phyloP scores from a whole-genome alignment of 306 rosid species.

The Lablab purpureus region DNA sequence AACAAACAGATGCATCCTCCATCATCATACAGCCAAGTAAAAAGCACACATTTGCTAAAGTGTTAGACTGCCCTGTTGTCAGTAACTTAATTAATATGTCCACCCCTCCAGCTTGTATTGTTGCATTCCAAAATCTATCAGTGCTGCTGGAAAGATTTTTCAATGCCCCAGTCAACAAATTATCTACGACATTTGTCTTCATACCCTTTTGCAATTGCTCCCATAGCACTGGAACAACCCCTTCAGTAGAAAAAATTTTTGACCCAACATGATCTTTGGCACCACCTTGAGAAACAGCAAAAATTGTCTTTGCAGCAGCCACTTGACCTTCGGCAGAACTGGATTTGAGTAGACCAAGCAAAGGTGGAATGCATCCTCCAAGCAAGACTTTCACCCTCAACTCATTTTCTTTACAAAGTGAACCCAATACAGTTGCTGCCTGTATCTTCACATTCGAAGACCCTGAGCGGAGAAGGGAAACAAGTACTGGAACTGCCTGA shows the following conservation, averaged over 20 bases:
- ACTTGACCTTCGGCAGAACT: constrained; percentile 91
- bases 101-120: constrained; percentile 90
- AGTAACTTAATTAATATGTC: constrained; percentile 89
- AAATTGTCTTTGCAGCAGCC: constrained; percentile 94
- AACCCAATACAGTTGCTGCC: constrained; percentile 96
- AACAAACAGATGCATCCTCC: constrained; percentile 91
- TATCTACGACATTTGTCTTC: constrained; percentile 80
- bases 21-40: constrained; percentile 90
- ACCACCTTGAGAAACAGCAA: constrained; percentile 95
- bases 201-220: constrained; percentile 80
- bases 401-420: constrained; percentile 95
- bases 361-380: constrained; percentile 99
- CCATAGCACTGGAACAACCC: constrained; percentile 98
- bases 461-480: constrained; percentile 98
- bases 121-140: constrained; percentile 94
- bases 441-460: constrained; percentile 91
- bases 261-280: constrained; percentile 96
- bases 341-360: constrained; percentile 94
- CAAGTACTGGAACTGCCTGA: constrained; percentile 99
- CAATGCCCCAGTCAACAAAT: constrained; percentile 94
- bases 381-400: constrained; percentile 96
- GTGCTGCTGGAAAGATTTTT: constrained; percentile 90
- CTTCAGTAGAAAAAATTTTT: constrained; percentile 96
- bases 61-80: constrained; percentile 78
- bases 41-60: constrained; percentile 92